These are phyloP conservation scores for Pleurotus tuoliensis DNA, from an alignment of 768 basidiomycete species.

Conservation along the genomic window DNA sequence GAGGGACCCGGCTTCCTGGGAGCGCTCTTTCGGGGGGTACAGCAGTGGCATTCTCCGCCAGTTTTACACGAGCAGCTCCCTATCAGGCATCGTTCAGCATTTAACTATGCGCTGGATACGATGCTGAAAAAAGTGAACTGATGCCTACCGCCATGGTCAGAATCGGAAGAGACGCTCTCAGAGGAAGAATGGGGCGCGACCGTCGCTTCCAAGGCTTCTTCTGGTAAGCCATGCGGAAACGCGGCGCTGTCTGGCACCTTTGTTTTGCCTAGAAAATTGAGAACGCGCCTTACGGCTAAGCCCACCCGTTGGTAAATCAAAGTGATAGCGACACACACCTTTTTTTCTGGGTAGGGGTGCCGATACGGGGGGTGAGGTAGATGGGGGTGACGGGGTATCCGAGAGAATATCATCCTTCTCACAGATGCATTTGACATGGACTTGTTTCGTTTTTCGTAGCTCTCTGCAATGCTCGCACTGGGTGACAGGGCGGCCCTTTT, in stretches of 20 bases:
- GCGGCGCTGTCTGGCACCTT: slow-evolving; percentile 68
- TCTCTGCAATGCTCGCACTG: slow-evolving; percentile 89
- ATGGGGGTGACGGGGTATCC: slow-evolving; percentile 30
- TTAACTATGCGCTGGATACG: not conserved
- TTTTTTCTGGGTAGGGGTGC: slow-evolving; percentile 43
- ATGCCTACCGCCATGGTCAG: slow-evolving; percentile 64
- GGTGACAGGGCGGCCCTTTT: slow-evolving; percentile 88
- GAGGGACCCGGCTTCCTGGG: slow-evolving; percentile 23
- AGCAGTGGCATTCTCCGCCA: slow-evolving; percentile 55
- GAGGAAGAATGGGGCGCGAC: slow-evolving; percentile 40
- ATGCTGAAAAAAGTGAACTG: slow-evolving; percentile 30
- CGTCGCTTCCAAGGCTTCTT: slow-evolving; percentile 64
- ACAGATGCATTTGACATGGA: slow-evolving; percentile 86
- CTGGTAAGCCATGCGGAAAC: slow-evolving; percentile 76
- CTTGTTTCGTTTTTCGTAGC: slow-evolving; percentile 78
- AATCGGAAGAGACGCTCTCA: slow-evolving; percentile 53
- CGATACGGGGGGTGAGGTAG: slow-evolving; percentile 25
- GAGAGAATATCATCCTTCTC: slow-evolving; percentile 66
- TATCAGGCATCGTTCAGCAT: slow-evolving; percentile 23
- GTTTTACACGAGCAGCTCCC: slow-evolving; percentile 50
- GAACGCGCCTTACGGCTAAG: slow-evolving; percentile 44
- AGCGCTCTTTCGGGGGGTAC: slow-evolving; percentile 43
- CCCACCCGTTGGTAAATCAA: slow-evolving; percentile 18
- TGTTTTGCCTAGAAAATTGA: slow-evolving; percentile 41
- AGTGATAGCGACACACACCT: slow-evolving; percentile 46